Evolutionary conservation across 176 grass and related monocot species (phyloP), one percentile per base, ranked within the genome.

Genomic region (Puccinellia tenuiflora): DNA sequence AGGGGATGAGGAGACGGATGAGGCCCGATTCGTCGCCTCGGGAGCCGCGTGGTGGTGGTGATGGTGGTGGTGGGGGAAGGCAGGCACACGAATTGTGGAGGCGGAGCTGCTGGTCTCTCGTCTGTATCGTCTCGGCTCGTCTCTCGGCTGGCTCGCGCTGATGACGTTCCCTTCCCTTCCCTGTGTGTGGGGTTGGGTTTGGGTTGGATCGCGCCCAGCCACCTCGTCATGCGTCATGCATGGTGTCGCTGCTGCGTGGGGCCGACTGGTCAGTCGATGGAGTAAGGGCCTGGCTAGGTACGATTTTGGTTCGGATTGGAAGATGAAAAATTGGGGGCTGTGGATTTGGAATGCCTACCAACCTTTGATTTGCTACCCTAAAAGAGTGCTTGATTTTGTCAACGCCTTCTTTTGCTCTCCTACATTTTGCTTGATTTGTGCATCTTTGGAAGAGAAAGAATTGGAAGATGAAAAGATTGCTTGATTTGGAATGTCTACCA

Each of bases 11-110:
- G 22, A 17, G 46, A 28, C 6, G 10, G 60, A 64, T 9, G 68
- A 45, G 24, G 78, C 78, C 64, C 64, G 79, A 85, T 86, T 82
- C 62, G 81, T 51, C 68, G 22, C 85, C 89, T 91, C 87, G 82
- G 82, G 88, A 84, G 75, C 53, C 87, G 89, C 63, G 63, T 66
- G 45, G 92, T 77, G 45, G 92, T 77, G 46, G 20, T 46, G 40
- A 40, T 22, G 39, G 78, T 55, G 39, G 60, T 48, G 31, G 40
- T 16, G 39, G 38, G 56, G 33, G 29, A 37, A 13, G 26, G 56
- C 38, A 34, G 34, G 26, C 28, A 65, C 80, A 65, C 45, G 76
- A 35, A 73, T 50, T 84, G 85, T 83, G 76, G 73, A 70, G 64
- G 70, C 50, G 81, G 81, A 48, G 81, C 57, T 48, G 59, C 62